Percentiles rank a stretch among this genome's conserved stretches.
phyloP scores from a whole-genome alignment of 257 asterid genomes.

The Solanum sejunctum region DNA sequence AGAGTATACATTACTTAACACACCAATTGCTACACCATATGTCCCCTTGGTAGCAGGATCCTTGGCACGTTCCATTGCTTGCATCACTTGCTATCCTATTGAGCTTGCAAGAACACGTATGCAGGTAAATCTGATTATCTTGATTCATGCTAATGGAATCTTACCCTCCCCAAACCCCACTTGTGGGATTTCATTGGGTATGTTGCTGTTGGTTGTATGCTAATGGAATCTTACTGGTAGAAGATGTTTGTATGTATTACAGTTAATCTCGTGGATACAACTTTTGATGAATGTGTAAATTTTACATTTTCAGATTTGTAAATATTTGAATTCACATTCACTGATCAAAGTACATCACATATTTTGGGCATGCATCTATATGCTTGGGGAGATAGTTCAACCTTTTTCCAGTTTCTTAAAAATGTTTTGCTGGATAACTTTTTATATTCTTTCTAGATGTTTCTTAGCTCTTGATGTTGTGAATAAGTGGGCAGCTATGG shows the following conservation, averaged over 20 bases:
- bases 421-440: background rate
- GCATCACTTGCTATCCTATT: constrained; percentile 75
- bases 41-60: constrained; percentile 82
- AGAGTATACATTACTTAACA: constrained; percentile 28
- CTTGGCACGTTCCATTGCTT: constrained; percentile 78
- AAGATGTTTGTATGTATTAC: background rate
- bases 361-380: background rate
- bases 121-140: constrained; percentile 44
- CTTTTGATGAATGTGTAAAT: background rate
- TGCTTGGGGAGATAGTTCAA: background rate
- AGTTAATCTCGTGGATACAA: background rate
- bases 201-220: background rate
- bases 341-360: background rate
- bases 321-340: background rate
- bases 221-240: background rate
- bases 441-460: background rate
- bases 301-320: background rate
- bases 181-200: no score
- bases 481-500: background rate
- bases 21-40: constrained; percentile 49
- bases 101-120: constrained; percentile 93
- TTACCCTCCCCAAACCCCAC: no score
- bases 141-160: background rate
- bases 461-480: background rate
- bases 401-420: background rate